A percentile compares a stretch with the other conserved stretches of the same genome.
These are phyloP conservation scores for Hypoxylon crocopeplum DNA, from an alignment of 495 filamentous ascomycete genomes.

Conservation along the genomic window DNA sequence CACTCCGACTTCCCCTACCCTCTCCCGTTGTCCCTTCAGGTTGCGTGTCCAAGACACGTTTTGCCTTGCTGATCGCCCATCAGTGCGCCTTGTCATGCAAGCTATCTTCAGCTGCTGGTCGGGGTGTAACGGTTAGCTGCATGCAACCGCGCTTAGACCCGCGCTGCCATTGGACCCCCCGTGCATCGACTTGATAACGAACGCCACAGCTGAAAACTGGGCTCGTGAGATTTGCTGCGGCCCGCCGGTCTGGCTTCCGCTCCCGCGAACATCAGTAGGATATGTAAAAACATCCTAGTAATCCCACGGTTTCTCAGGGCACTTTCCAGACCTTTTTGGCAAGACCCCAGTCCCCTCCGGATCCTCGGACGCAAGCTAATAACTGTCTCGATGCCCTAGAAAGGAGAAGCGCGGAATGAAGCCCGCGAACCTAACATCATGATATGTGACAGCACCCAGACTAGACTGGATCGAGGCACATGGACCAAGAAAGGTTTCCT, in stretches of 20 bases:
- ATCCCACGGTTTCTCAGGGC: too few relatives aligned
- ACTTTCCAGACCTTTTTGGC: too few relatives aligned
- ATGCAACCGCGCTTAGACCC: constrained; percentile 16
- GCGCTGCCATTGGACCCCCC: constrained; percentile 5
- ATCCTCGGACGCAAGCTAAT: background rate
- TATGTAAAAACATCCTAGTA: too few relatives aligned
- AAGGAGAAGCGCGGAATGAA: background rate
- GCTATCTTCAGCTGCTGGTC: constrained; percentile 14
- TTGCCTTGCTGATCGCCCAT: constrained; percentile 19
- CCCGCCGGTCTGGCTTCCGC: background rate
- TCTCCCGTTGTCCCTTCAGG: background rate
- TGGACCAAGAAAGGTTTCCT: background rate
- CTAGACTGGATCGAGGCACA: too few relatives aligned
- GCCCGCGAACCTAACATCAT: background rate
- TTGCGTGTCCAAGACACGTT: background rate
- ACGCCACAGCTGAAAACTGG: constrained; percentile 26
- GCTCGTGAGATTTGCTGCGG: background rate
- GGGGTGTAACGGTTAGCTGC: constrained; percentile 7
- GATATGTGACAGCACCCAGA: too few relatives aligned
- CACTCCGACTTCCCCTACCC: background rate
- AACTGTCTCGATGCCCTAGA: too few relatives aligned
- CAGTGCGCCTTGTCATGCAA: constrained; percentile 9
- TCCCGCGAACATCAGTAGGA: background rate
- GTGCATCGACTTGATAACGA: background rate
- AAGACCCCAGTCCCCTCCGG: background rate